These are phyloP conservation scores for Sutorius australiensis DNA, from an alignment of 768 basidiomycete genomes.

Conservation along the genomic window DNA sequence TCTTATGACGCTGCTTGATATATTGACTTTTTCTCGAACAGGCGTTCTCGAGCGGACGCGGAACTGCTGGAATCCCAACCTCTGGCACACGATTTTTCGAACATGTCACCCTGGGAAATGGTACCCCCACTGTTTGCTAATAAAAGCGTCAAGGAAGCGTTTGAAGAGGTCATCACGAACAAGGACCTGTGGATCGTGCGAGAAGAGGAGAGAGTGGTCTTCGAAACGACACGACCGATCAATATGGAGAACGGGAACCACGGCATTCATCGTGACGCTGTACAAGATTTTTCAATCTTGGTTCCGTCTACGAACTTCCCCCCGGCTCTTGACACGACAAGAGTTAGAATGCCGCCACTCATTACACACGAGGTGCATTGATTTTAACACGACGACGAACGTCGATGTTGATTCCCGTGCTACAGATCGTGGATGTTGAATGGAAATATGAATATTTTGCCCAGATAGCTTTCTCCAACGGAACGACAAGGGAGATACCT, in stretches of 20 bases:
- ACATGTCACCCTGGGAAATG: not conserved
- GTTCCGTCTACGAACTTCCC: not conserved
- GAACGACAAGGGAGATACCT: conserved; percentile 10
- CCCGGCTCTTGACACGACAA: not conserved
- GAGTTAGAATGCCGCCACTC: accelerated
- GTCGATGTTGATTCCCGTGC: not conserved
- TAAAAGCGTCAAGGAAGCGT: not conserved
- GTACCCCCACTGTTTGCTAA: not conserved
- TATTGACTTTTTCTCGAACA: not conserved
- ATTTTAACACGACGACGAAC: not conserved
- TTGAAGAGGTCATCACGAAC: not conserved
- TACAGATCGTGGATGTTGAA: not conserved
- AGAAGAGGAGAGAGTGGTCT: not conserved
- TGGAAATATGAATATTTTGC: conserved; percentile 20
- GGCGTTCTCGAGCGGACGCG: not conserved
- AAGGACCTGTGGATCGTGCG: not conserved
- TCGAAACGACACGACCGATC: not conserved
- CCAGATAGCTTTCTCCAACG: conserved; percentile 13
- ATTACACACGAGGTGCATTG: not conserved
- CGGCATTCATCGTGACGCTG: not conserved
- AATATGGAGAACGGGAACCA: not conserved
- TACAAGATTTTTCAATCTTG: not conserved
- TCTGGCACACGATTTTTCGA: not conserved
- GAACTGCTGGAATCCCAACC: not conserved
- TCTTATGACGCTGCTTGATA: not conserved